Percentiles rank a stretch among this genome's conserved stretches.
Evolutionary conservation across 345 rosid species (phyloP).

Genomic region (Eucalyptus curtisii): DNA sequence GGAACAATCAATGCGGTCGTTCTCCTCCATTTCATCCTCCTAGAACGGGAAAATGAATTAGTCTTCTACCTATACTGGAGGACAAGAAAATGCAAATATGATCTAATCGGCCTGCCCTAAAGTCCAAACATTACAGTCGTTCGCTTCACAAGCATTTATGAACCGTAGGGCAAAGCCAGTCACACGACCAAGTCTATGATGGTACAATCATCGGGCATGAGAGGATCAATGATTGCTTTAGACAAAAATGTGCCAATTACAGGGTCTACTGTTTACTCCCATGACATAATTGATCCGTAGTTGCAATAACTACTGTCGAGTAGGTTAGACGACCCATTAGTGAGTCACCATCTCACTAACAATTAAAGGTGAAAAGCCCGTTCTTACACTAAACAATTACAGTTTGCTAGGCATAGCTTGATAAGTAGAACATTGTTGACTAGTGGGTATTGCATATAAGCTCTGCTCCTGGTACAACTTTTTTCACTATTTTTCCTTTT

Average conservation of each 20-base stretch:
- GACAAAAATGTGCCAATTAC: neutral
- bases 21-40: neutral
- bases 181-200: neutral
- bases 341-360: neutral
- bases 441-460: too few species aligned
- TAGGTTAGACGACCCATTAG: fast-evolving
- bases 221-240: neutral
- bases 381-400: neutral
- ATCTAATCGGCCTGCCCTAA: neutral
- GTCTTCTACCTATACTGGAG: neutral
- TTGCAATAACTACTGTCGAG: neutral
- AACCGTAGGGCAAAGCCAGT: neutral
- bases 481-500: too few species aligned
- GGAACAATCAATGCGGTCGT: neutral
- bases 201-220: neutral
- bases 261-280: neutral
- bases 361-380: neutral
- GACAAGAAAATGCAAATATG: neutral
- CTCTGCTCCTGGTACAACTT: too few species aligned
- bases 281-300: neutral
- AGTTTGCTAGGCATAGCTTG: too few species aligned
- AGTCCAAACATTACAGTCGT: neutral
- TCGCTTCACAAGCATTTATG: neutral
- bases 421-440: too few species aligned
- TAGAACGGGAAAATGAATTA: neutral